phyloP scores from a whole-genome alignment of 345 rosid species.

The Raphanus sativus region DNA sequence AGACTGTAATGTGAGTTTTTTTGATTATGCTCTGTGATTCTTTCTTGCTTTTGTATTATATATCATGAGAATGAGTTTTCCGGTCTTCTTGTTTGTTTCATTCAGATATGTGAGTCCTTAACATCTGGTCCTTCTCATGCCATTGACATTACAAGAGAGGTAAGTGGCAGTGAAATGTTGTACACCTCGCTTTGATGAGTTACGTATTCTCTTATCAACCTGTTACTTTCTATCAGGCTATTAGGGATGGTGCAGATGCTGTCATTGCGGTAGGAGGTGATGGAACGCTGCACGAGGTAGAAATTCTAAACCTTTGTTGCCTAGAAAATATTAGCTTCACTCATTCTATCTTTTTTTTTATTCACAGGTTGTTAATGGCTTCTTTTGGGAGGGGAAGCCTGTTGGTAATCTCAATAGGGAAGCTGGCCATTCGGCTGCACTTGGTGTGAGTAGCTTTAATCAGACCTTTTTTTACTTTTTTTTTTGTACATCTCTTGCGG shows the following conservation, averaged over 20 bases:
- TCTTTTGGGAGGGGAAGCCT: conserved; percentile 81
- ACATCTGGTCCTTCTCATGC: conserved; percentile 97
- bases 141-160: conserved; percentile 92
- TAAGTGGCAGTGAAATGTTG: conserved; percentile 26
- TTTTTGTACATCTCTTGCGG: no score
- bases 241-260: conserved; percentile 89
- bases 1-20: conserved; percentile 68
- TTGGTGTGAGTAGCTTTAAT: conserved; percentile 67
- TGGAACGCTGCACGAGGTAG: conserved; percentile 95
- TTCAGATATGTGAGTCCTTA: conserved; percentile 79
- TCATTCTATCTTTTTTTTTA: no score
- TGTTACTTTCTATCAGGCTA: conserved; percentile 55
- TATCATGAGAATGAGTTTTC: no score
- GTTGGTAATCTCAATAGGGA: conserved; percentile 49
- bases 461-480: no score
- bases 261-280: conserved; percentile 99
- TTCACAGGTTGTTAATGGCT: conserved; percentile 87
- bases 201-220: not conserved
- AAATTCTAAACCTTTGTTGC: no score
- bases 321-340: no score
- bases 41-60: no score
- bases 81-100: no score
- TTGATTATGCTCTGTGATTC: no score
- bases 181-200: conserved; percentile 13
- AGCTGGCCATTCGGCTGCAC: conserved; percentile 65